Base-by-base conservation (phyloP, 2,329 filamentous ascomycete genomes). In the Phialophora macrospora region DNA sequence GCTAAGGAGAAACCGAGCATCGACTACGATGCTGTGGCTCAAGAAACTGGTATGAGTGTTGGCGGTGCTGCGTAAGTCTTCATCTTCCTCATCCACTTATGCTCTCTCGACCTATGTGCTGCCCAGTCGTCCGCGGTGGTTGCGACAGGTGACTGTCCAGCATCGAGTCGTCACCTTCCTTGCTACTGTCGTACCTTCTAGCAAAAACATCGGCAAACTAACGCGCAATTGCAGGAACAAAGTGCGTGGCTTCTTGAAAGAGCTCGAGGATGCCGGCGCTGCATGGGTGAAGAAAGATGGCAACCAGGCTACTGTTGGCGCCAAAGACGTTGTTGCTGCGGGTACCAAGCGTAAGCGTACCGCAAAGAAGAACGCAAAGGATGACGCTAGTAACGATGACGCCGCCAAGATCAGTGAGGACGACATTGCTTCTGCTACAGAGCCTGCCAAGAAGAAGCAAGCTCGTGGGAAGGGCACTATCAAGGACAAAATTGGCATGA, bases 1-100 rank as follows among this genome's bases (percentile, higher is more conserved):
- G 46, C 32, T 52, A 68, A 68, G 54, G 66, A 68, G 34, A 70
- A 71, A 56, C 56, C 68, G 26, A 48, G 34, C 28, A 56, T 71
- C 59, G 63, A 72, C 59, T 72, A 67, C 58, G 66, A 71, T 1
- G 51, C 54, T 9, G 46, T 72, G 24, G 64, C 68, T 17, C 38
- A 41, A 14, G 66, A 69, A 24, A 57, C 60, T 5, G 60, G 62
- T 7, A 71, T 73, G 70, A 72, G 70, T 46, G 48, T 20, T 46
- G 69, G 67, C 38, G 71, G 71, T 30, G 70, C 71, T 55, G 41
- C 60, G 71, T 72, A 70, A 72, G 71, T 69, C 38, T n/a, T 41
- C 55, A 8, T 22, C 12, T 17, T 28, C 26, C 38, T 38, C 32
- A 24, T 44, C 28, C 48, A n/a, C 28, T 58, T 57, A 26, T 14